These are phyloP conservation scores for Calcarisporium arbuscula DNA, from an alignment of 2,329 filamentous ascomycete genomes.

Conservation along the genomic window DNA sequence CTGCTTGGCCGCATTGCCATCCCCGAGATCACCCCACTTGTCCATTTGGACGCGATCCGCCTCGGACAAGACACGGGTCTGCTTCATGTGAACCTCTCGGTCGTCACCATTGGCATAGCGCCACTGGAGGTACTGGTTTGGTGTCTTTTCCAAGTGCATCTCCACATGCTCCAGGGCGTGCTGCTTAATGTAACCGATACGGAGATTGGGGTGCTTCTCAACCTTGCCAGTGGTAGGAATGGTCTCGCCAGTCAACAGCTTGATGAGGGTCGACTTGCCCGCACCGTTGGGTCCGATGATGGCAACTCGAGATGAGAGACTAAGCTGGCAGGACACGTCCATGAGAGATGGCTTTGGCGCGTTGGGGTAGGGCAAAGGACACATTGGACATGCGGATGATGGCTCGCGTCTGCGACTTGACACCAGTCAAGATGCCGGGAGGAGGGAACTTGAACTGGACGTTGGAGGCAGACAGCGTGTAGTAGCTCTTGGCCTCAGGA, in stretches of 20 bases:
- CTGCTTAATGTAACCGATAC: constrained; percentile 99
- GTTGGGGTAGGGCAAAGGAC: constrained; percentile 89
- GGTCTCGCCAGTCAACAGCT: constrained; percentile 87
- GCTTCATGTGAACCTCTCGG: constrained; percentile 94
- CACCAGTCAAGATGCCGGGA: constrained; percentile 86
- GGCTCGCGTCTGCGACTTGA: constrained; percentile 89
- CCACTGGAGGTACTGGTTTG: constrained; percentile 98
- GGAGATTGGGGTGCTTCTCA: constrained; percentile 96
- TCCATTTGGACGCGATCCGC: constrained; percentile 89
- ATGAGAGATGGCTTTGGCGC: constrained; percentile 78
- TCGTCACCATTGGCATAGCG: constrained; percentile 96
- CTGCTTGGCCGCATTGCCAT: constrained; percentile 70
- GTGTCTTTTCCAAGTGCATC: constrained; percentile 98
- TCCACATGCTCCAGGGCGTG: constrained; percentile 98
- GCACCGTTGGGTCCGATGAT: constrained; percentile 98
- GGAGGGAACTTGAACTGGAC: constrained; percentile 98
- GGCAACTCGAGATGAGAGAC: constrained; percentile 84
- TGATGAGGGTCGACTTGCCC: constrained; percentile 97
- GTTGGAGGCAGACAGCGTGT: constrained; percentile 81
- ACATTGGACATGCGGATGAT: constrained; percentile 94
- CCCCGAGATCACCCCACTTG: constrained; percentile 75
- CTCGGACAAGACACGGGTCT: constrained; percentile 82
- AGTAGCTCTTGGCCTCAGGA: constrained; percentile 96
- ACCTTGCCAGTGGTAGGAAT: constrained; percentile 80
- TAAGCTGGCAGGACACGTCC: constrained; percentile 82